Conservation (phyloP, 352 stramenopile species). For the Phytopythium helicoides region DNA sequence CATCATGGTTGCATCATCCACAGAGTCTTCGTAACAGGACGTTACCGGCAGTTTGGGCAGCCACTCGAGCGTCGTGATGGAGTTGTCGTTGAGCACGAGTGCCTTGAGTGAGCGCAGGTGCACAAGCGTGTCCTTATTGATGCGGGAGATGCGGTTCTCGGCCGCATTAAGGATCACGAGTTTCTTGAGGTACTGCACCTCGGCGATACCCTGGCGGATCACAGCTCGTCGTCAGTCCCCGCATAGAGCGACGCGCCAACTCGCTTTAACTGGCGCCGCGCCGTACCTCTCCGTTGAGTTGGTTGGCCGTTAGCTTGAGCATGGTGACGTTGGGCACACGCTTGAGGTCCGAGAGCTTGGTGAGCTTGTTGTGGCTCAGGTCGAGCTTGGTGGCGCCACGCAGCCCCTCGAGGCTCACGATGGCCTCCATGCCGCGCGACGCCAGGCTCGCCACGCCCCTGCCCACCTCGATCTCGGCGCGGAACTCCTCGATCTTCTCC, state of each 20-base stretch:
- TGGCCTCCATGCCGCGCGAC: slow-evolving; percentile 71
- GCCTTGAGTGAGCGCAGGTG: slow-evolving; percentile 72
- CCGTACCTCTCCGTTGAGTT: slow-evolving; percentile 59
- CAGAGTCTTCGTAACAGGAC: background rate
- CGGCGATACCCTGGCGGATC: slow-evolving; percentile 33
- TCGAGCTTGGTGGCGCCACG: slow-evolving; percentile 67
- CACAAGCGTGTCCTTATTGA: slow-evolving; percentile 66
- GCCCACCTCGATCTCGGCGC: slow-evolving; percentile 38
- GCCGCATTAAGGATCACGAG: slow-evolving; percentile 76
- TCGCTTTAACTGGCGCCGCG: too few relatives aligned
- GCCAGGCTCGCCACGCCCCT: slow-evolving; percentile 65
- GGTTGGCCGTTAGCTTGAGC: slow-evolving; percentile 80
- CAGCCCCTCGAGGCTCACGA: slow-evolving; percentile 71
- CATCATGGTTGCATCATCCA: too few relatives aligned
- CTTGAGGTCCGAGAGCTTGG: slow-evolving; percentile 75
- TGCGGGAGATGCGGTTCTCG: slow-evolving; percentile 73
- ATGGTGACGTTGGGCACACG: slow-evolving; percentile 58
- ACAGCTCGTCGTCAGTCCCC: background rate
- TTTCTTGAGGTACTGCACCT: slow-evolving; percentile 78
- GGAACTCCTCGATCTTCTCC: slow-evolving; percentile 67
- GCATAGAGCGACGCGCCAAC: background rate
- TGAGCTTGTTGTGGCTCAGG: slow-evolving; percentile 85
- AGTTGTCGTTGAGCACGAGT: slow-evolving; percentile 84
- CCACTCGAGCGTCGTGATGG: slow-evolving; percentile 82
- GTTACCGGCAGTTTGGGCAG: slow-evolving; percentile 60